A percentile compares a stretch with the other conserved stretches of the same genome.
Conservation (phyloP, 176 grass and related monocot genomes). For the Phragmites australis region DNA sequence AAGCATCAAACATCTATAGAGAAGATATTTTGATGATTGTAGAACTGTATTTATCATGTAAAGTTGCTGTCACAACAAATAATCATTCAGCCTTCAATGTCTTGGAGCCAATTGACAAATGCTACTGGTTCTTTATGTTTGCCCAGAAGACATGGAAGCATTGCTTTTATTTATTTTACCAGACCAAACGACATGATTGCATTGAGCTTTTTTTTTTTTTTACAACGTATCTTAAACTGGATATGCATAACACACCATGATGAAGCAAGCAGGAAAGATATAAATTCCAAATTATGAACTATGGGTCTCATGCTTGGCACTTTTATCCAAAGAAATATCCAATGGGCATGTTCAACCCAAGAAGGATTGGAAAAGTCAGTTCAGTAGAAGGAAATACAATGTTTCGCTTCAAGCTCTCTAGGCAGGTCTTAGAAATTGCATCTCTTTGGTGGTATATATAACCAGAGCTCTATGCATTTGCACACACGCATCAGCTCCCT, state of each 20-base stretch:
- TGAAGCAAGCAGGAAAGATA: background rate
- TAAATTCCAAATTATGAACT: slow-evolving; percentile 2
- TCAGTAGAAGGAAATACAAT: background rate
- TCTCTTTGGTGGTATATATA: background rate
- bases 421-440: background rate
- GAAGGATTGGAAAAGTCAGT: slow-evolving; percentile 20
- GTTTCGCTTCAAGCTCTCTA: background rate
- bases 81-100: slow-evolving; percentile 18
- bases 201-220: background rate
- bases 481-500: background rate
- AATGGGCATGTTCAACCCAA: background rate
- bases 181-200: background rate
- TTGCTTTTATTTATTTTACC: slow-evolving; percentile 10
- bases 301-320: background rate
- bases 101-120: slow-evolving; percentile 27
- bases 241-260: slow-evolving; percentile 25
- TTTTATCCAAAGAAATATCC: background rate
- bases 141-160: slow-evolving; percentile 3
- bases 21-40: slow-evolving; percentile 31
- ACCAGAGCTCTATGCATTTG: background rate
- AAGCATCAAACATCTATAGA: slow-evolving; percentile 29
- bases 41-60: slow-evolving; percentile 31
- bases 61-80: slow-evolving; percentile 36
- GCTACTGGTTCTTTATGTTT: slow-evolving; percentile 27
- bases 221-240: slow-evolving; percentile 13